phyloP scores from a whole-genome alignment of 805 yeast species.

The Isabelozyma gotoi region DNA sequence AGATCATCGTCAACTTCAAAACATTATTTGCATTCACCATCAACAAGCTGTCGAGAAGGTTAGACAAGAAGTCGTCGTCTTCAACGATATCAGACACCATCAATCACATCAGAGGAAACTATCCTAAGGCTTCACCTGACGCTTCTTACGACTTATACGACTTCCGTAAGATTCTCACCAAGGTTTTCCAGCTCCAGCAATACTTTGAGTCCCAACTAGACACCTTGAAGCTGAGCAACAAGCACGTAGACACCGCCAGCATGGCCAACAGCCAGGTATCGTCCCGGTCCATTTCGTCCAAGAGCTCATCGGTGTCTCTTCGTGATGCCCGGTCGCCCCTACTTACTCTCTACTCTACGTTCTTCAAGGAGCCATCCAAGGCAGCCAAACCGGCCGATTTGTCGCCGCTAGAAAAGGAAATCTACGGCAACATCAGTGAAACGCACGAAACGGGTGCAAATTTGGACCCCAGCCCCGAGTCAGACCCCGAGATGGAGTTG shows the following conservation, averaged over 20 bases:
- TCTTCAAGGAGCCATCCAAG: background rate
- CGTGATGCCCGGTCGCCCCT: background rate
- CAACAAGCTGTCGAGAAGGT: constrained; percentile 2
- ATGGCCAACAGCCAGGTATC: background rate
- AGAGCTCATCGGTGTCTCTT: background rate
- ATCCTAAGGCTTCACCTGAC: background rate
- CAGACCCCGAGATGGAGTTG: background rate
- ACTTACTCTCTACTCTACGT: background rate
- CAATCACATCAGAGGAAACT: constrained; percentile 7
- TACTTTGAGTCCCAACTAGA: constrained; percentile 11
- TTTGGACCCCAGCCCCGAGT: background rate
- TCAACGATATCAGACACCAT: constrained; percentile 6
- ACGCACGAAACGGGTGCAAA: constrained; percentile 4
- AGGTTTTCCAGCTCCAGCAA: constrained; percentile 11
- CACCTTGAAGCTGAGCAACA: constrained; percentile 1
- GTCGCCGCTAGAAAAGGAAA: constrained; percentile 5
- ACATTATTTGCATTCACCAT: constrained; percentile 15
- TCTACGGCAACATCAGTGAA: constrained; percentile 26
- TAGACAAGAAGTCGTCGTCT: background rate
- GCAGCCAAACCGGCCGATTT: background rate
- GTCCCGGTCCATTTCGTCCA: background rate
- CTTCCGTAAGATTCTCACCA: constrained; percentile 18
- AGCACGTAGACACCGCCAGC: background rate
- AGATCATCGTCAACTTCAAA: constrained; percentile 36
- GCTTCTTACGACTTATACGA: constrained; percentile 6